These are phyloP conservation scores for Phytophthora cryptogea DNA, from an alignment of 352 stramenopile genomes.

Conservation along the genomic window DNA sequence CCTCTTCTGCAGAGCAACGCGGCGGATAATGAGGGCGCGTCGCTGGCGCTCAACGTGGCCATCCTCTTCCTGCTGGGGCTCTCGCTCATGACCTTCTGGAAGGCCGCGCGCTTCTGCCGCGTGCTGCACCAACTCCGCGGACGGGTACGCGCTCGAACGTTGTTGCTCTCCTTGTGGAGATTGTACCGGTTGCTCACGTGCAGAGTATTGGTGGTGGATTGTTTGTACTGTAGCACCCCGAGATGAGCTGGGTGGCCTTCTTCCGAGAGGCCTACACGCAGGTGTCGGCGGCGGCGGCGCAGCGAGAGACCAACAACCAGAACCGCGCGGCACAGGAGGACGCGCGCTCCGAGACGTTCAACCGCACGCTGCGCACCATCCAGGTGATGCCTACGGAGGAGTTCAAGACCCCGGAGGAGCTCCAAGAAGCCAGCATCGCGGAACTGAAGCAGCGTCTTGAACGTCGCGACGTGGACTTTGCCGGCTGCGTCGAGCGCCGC, in stretches of 20 bases:
- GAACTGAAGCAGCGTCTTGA: conserved; percentile 80
- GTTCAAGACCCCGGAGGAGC: conserved; percentile 65
- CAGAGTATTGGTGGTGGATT: neutral
- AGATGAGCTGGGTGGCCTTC: conserved; percentile 62
- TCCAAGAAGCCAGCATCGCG: conserved; percentile 52
- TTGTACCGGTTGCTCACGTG: too few relatives aligned
- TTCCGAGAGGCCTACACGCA: conserved; percentile 60
- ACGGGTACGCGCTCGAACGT: conserved; percentile 19
- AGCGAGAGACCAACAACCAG: conserved; percentile 41
- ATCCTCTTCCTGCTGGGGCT: conserved; percentile 64
- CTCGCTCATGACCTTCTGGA: conserved; percentile 56
- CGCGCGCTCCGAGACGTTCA: conserved; percentile 63
- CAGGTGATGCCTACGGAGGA: conserved; percentile 85
- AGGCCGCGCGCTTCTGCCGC: conserved; percentile 60
- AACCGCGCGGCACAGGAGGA: conserved; percentile 40
- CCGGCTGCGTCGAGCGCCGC: conserved; percentile 64
- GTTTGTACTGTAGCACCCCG: conserved; percentile 36
- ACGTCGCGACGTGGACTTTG: conserved; percentile 64
- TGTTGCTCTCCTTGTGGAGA: neutral
- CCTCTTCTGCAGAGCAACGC: conserved; percentile 76
- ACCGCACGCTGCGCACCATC: conserved; percentile 74
- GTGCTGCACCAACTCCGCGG: conserved; percentile 52
- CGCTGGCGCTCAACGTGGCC: conserved; percentile 55
- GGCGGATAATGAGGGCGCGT: conserved; percentile 52
- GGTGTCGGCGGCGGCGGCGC: conserved; percentile 38